Conservation (phyloP, 2,329 filamentous ascomycete genomes). For the Pleomassaria siparia region DNA sequence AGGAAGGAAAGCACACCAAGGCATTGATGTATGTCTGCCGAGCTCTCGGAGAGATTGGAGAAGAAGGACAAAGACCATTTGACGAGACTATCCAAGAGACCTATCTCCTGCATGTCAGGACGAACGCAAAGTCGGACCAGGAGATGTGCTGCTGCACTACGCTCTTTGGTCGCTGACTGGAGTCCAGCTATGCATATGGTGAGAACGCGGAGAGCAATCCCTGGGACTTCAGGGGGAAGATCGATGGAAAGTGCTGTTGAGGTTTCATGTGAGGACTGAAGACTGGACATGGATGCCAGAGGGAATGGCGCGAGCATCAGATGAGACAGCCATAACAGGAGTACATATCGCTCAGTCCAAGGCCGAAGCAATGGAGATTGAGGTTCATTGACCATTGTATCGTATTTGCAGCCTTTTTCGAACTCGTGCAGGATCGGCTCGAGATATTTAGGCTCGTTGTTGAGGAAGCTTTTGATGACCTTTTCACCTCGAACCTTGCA, state of each 20-base stretch:
- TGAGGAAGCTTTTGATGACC: slow-evolving; percentile 85
- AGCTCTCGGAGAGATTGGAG: slow-evolving; percentile 45
- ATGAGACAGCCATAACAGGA: slow-evolving; percentile 74
- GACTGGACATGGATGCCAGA: slow-evolving; percentile 74
- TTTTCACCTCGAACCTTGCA: slow-evolving; percentile 96
- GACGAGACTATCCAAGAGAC: slow-evolving; percentile 68
- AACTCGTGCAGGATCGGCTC: slow-evolving; percentile 77
- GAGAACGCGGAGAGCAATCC: slow-evolving; percentile 69
- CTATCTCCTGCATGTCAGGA: slow-evolving; percentile 81
- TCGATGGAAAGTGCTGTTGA: slow-evolving; percentile 47
- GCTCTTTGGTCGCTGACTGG: slow-evolving; percentile 77
- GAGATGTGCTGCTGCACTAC: slow-evolving; percentile 81
- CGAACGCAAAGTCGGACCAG: slow-evolving; percentile 81
- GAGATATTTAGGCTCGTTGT: slow-evolving; percentile 83
- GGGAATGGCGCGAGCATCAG: slow-evolving; percentile 77
- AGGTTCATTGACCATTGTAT: slow-evolving; percentile 13
- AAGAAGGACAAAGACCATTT: slow-evolving; percentile 70
- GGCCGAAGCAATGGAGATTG: slow-evolving; percentile 23
- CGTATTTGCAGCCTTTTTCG: slow-evolving; percentile 56
- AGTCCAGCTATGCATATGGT: slow-evolving; percentile 72
- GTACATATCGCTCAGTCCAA: slow-evolving; percentile 89
- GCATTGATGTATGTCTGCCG: slow-evolving; percentile 67
- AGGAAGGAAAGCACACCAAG: slow-evolving; percentile 81
- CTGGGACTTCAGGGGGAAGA: slow-evolving; percentile 65
- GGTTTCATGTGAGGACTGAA: slow-evolving; percentile 33